Conservation (phyloP, 208 protist species). For the Leishmania lainsoni region DNA sequence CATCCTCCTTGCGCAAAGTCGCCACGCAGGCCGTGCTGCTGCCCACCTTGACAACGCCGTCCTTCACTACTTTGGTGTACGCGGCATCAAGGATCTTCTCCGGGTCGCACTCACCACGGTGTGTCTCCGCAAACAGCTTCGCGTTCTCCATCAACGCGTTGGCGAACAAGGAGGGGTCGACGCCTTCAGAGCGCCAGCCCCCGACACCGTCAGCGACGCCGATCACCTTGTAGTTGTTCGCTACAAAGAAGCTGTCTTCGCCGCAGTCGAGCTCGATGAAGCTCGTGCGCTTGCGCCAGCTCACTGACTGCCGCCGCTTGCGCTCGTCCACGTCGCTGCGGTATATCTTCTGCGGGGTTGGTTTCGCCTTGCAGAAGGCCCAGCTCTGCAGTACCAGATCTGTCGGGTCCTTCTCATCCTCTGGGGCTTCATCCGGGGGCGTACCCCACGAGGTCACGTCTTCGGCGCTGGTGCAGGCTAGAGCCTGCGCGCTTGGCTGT, state of each 20-base stretch:
- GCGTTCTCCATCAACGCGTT: slow-evolving; percentile 92
- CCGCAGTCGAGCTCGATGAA: slow-evolving; percentile 94
- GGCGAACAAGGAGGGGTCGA: slow-evolving; percentile 84
- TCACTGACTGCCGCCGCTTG: slow-evolving; percentile 57
- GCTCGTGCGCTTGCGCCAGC: slow-evolving; percentile 87
- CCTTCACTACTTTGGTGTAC: slow-evolving; percentile 77
- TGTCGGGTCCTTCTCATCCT: slow-evolving; percentile 68
- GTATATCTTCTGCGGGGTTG: slow-evolving; percentile 64
- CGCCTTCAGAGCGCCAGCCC: slow-evolving; percentile 84
- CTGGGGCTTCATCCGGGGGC: slow-evolving; percentile 73
- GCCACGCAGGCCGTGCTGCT: slow-evolving; percentile 91
- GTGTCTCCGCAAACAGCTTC: slow-evolving; percentile 86
- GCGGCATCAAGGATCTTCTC: slow-evolving; percentile 82
- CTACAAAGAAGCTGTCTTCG: slow-evolving; percentile 94
- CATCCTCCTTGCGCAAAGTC: slow-evolving; percentile 51
- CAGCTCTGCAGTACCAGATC: slow-evolving; percentile 92
- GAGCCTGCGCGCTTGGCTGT: slow-evolving; percentile 35
- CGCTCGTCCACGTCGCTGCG: slow-evolving; percentile 86
- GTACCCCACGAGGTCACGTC: slow-evolving; percentile 67
- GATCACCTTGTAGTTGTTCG: slow-evolving; percentile 91
- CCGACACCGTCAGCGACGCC: slow-evolving; percentile 94
- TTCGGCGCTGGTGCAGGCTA: slow-evolving; percentile 21
- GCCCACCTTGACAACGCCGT: slow-evolving; percentile 84
- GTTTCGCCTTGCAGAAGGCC: slow-evolving; percentile 92
- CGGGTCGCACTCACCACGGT: slow-evolving; percentile 80